A percentile compares a stretch with the other conserved stretches of the same genome.
Evolutionary conservation across 2,329 filamentous ascomycete species (phyloP).

Genomic region (Fusarium sp.): DNA sequence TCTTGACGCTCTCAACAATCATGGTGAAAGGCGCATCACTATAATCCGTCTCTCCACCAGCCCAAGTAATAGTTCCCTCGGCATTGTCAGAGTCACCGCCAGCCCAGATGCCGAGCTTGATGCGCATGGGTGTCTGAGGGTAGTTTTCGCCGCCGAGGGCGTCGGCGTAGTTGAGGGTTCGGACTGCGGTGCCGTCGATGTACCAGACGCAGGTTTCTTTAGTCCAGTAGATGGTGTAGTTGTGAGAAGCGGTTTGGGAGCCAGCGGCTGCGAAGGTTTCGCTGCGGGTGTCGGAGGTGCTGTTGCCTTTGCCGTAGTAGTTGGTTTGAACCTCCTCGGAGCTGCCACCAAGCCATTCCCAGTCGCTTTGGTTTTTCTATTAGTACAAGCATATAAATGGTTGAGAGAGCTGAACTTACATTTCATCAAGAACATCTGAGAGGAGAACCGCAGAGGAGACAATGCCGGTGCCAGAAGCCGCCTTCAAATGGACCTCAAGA

Average conservation of each 20-base stretch:
- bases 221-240: slow-evolving; percentile 77
- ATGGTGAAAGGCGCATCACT: slow-evolving; percentile 67
- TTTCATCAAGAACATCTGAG: slow-evolving; percentile 76
- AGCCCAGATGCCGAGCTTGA: slow-evolving; percentile 72
- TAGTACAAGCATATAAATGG: neutral
- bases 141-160: slow-evolving; percentile 62
- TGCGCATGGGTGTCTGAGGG: slow-evolving; percentile 77
- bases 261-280: slow-evolving; percentile 21
- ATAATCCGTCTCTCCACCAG: slow-evolving; percentile 64
- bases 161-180: slow-evolving; percentile 53
- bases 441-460: slow-evolving; percentile 81
- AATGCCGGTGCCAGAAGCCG: slow-evolving; percentile 79
- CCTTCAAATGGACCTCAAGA: slow-evolving; percentile 76
- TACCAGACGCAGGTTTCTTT: slow-evolving; percentile 68
- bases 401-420: slow-evolving; percentile 17
- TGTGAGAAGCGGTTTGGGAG: slow-evolving; percentile 62
- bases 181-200: slow-evolving; percentile 60
- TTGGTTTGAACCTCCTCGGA: slow-evolving; percentile 77
- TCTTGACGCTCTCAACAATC: slow-evolving; percentile 61
- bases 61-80: slow-evolving; percentile 75
- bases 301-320: slow-evolving; percentile 78
- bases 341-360: slow-evolving; percentile 81
- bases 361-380: slow-evolving; percentile 62
- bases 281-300: slow-evolving; percentile 56
- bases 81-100: slow-evolving; percentile 55